These are phyloP conservation scores for Crinitomyces ghanaensis DNA, from an alignment of 805 yeast genomes.

Conservation along the genomic window DNA sequence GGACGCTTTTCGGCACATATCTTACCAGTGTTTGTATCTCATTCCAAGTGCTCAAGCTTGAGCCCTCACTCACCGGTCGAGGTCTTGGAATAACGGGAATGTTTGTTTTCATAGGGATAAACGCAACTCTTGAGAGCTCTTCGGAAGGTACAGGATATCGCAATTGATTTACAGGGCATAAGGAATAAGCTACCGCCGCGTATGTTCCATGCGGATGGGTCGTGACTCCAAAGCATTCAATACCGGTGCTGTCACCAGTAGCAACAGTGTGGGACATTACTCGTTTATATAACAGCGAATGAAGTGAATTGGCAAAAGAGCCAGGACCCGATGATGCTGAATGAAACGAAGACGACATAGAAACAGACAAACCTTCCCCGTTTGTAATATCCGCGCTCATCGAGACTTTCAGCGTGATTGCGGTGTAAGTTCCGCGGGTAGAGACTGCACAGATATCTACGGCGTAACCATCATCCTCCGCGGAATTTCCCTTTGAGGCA, in stretches of 20 bases:
- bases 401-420: too few relatives aligned
- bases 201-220: slow-evolving; percentile 14
- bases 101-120: slow-evolving; percentile 7
- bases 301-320: too few relatives aligned
- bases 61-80: slow-evolving; percentile 7
- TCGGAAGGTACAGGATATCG: slow-evolving; percentile 16
- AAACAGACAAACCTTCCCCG: too few relatives aligned
- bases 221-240: slow-evolving; percentile 11
- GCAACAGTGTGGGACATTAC: too few relatives aligned
- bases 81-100: slow-evolving; percentile 4
- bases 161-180: slow-evolving; percentile 10
- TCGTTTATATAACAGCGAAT: too few relatives aligned
- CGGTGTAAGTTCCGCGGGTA: too few relatives aligned
- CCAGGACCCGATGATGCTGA: too few relatives aligned
- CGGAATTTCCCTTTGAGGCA: too few relatives aligned
- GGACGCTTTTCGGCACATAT: slow-evolving; percentile 4
- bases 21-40: slow-evolving; percentile 9
- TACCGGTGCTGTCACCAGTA: slow-evolving; percentile 7
- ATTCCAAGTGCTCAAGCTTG: slow-evolving; percentile 12
- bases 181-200: slow-evolving; percentile 11
- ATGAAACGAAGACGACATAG: too few relatives aligned
- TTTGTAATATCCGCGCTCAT: too few relatives aligned
- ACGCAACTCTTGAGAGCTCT: slow-evolving; percentile 11
- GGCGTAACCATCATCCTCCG: too few relatives aligned
- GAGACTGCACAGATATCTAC: too few relatives aligned